phyloP scores from a whole-genome alignment of 2,329 filamentous ascomycete species.

The Fusarium chaquense region DNA sequence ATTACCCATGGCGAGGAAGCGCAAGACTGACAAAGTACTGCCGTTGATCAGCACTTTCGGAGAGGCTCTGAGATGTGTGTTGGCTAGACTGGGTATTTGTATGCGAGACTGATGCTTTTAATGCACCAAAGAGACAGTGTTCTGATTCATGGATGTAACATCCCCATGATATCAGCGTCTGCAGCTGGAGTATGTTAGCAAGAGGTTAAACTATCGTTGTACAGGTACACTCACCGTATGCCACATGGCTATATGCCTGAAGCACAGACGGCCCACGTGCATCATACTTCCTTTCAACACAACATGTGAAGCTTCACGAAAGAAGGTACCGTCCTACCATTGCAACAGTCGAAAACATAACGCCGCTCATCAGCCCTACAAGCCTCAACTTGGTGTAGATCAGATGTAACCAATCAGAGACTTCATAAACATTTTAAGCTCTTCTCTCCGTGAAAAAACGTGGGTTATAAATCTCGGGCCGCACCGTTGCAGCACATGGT shows the following conservation, averaged over 20 bases:
- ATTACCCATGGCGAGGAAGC: conserved; percentile 2
- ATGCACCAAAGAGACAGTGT: not conserved
- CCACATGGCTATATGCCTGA: not conserved
- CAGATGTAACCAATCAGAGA: not conserved
- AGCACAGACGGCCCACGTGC: not conserved
- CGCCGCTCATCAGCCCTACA: not conserved
- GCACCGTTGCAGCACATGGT: conserved; percentile 12
- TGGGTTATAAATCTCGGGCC: conserved; percentile 26
- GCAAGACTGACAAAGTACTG: not conserved
- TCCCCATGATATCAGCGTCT: not conserved
- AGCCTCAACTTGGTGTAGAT: not conserved
- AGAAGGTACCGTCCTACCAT: conserved; percentile 4
- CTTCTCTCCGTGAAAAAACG: conserved; percentile 5
- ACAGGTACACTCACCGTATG: not conserved
- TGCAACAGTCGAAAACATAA: not conserved
- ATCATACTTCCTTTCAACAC: not conserved
- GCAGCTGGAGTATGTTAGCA: not conserved
- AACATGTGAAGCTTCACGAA: not conserved
- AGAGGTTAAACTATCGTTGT: not conserved
- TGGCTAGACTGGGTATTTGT: no score
- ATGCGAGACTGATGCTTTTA: not conserved
- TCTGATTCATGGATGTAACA: not conserved
- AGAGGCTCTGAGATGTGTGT: not conserved
- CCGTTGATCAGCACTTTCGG: not conserved
- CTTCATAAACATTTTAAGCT: not conserved